phyloP scores from a whole-genome alignment of 352 stramenopile genomes.

The Pythium dissotocum region DNA sequence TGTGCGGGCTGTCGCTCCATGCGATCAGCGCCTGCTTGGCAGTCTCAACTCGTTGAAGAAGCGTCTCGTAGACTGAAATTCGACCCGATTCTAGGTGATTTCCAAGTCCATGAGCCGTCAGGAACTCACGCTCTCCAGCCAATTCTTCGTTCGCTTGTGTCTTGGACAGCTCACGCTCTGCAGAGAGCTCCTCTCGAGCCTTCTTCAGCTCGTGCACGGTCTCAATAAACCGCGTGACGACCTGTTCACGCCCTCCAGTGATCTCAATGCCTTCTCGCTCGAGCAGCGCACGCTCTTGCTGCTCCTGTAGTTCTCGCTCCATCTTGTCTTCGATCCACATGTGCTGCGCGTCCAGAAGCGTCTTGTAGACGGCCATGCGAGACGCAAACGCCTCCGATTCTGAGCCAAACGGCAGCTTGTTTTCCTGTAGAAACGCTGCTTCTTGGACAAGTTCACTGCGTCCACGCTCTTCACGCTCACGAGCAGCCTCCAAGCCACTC shows the following conservation, averaged over 20 bases:
- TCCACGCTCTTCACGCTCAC: neutral
- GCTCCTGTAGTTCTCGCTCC: constrained; percentile 42
- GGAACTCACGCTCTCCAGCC: constrained; percentile 2
- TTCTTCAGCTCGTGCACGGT: constrained; percentile 4
- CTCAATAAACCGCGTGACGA: constrained; percentile 32
- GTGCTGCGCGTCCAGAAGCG: constrained; percentile 46
- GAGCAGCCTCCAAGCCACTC: neutral
- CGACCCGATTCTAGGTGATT: neutral
- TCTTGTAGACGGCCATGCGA: constrained; percentile 41
- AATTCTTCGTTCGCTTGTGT: neutral
- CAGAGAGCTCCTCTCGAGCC: neutral
- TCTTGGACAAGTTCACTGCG: constrained; percentile 11
- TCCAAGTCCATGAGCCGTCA: constrained; percentile 4
- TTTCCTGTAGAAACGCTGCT: constrained; percentile 13
- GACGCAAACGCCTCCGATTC: constrained; percentile 17
- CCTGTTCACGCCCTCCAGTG: constrained; percentile 16
- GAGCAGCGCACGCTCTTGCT: constrained; percentile 37
- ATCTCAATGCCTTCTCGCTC: constrained; percentile 30
- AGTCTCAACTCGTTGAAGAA: constrained; percentile 8
- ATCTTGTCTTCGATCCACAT: constrained; percentile 63
- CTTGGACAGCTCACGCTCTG: neutral
- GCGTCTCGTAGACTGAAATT: constrained; percentile 13
- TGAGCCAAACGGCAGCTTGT: constrained; percentile 10
- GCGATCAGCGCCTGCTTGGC: constrained; percentile 4
- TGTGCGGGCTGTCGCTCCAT: constrained; percentile 22